Evolutionary conservation across 495 filamentous ascomycete genomes (phyloP).

Genomic region (Daldinia loculata): DNA sequence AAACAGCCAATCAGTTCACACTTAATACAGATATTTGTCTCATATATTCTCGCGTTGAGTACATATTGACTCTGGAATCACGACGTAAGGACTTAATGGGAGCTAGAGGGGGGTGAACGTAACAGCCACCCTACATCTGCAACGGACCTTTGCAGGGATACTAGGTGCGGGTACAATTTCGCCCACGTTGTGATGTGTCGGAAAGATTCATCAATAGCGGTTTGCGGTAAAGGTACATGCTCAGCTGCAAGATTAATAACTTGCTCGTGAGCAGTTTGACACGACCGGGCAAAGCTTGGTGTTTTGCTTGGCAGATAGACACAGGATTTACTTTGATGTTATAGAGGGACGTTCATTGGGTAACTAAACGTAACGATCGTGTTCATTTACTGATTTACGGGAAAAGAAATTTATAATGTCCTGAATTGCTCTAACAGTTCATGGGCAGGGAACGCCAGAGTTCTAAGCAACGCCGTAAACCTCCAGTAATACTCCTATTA

Average conservation of each 20-base stretch:
- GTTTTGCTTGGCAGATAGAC: background rate
- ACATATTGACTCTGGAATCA: background rate
- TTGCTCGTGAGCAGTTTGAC: background rate
- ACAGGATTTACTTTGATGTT: background rate
- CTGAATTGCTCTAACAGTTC: background rate
- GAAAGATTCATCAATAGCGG: conserved; percentile 6
- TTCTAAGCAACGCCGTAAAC: background rate
- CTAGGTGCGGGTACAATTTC: conserved; percentile 10
- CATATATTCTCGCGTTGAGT: background rate
- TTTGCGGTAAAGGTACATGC: conserved; percentile 1
- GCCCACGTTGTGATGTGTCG: conserved; percentile 9
- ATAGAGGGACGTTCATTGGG: background rate
- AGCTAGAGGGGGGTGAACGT: conserved; percentile 16
- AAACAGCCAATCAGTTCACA: conserved; percentile 22
- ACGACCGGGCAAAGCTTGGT: background rate
- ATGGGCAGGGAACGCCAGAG: background rate
- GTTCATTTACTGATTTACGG: background rate
- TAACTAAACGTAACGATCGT: background rate
- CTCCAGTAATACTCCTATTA: background rate
- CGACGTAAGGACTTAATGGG: background rate
- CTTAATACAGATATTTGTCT: conserved; percentile 9
- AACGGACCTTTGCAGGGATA: conserved; percentile 23
- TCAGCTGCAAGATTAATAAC: background rate
- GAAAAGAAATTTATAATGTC: background rate
- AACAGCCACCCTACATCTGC: conserved; percentile 3